These are phyloP conservation scores for Hibiscus trionum DNA, from an alignment of 345 rosid genomes.

Conservation along the genomic window DNA sequence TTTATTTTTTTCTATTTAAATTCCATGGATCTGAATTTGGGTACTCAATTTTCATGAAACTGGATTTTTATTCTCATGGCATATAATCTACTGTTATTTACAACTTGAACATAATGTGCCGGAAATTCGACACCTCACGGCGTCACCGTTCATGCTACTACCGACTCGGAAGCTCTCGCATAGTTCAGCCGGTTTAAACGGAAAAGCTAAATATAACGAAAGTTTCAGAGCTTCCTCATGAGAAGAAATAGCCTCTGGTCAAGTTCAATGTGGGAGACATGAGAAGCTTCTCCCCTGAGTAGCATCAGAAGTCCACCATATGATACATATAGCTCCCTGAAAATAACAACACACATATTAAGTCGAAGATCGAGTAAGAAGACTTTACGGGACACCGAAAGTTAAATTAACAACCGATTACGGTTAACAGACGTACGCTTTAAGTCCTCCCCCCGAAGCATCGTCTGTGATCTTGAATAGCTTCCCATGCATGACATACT, in stretches of 20 bases:
- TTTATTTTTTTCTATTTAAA: neutral
- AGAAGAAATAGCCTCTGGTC: constrained; percentile 82
- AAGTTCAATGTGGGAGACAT: constrained; percentile 59
- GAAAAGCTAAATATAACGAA: neutral
- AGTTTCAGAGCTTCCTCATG: constrained; percentile 50
- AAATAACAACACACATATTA: neutral
- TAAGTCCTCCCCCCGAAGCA: constrained; percentile 43
- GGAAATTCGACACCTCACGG: neutral
- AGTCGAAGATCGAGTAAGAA: neutral
- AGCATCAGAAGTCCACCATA: constrained; percentile 80
- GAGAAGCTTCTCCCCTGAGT: constrained; percentile 70
- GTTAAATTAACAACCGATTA: neutral
- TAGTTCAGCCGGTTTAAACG: neutral
- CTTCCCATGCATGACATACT: constrained; percentile 90
- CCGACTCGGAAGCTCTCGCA: neutral
- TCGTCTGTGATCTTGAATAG: constrained; percentile 76
- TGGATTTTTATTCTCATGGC: no score
- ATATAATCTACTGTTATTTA: neutral
- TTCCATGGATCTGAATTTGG: neutral
- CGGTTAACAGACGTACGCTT: constrained; percentile 45
- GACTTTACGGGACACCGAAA: neutral
- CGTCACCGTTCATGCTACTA: neutral
- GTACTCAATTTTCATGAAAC: no score
- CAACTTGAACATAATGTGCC: neutral
- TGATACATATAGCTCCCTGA: constrained; percentile 75